A percentile compares a stretch with the other conserved stretches of the same genome.
Evolutionary conservation across 2,329 filamentous ascomycete genomes (phyloP).

Genomic region (Fusarium nematophilum): DNA sequence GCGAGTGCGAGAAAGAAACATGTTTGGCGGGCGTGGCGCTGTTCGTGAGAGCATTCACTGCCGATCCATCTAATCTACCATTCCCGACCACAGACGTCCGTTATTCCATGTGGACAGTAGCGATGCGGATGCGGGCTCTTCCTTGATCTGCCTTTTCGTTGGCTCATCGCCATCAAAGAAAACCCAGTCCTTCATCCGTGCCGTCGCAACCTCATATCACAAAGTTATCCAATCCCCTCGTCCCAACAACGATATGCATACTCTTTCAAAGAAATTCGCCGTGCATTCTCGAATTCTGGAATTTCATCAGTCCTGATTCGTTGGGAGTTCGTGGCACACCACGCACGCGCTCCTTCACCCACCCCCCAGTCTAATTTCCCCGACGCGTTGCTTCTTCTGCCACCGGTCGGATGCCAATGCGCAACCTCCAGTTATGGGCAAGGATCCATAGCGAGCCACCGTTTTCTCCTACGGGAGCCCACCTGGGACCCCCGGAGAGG

Average conservation of each 20-base stretch:
- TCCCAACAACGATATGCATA: slow-evolving; percentile 3
- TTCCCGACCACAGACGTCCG: slow-evolving; percentile 2
- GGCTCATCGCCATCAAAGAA: not conserved
- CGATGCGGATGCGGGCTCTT: not conserved
- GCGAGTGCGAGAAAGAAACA: slow-evolving; percentile 5
- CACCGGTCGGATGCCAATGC: slow-evolving; percentile 12
- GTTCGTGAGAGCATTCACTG: slow-evolving; percentile 3
- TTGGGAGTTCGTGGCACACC: slow-evolving; percentile 17
- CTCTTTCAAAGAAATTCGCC: not conserved
- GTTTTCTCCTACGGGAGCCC: slow-evolving; percentile 25
- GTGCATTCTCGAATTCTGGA: too few relatives aligned
- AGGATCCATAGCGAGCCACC: slow-evolving; percentile 19
- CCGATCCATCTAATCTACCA: slow-evolving; percentile 16
- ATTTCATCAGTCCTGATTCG: slow-evolving; percentile 25
- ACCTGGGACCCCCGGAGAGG: slow-evolving; percentile 13
- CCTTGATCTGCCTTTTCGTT: too few relatives aligned
- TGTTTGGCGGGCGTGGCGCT: not conserved
- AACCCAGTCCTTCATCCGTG: not conserved
- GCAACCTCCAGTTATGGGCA: slow-evolving; percentile 5
- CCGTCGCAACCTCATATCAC: slow-evolving; percentile 12
- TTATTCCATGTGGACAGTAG: slow-evolving; percentile 2
- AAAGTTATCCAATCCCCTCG: not conserved
- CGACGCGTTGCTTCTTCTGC: slow-evolving; percentile 30
- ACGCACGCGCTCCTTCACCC: slow-evolving; percentile 5
- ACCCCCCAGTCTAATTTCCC: slow-evolving; percentile 33